Evolutionary conservation across 2,329 filamentous ascomycete genomes (phyloP).

Genomic region (Fusarium phyllophilum): DNA sequence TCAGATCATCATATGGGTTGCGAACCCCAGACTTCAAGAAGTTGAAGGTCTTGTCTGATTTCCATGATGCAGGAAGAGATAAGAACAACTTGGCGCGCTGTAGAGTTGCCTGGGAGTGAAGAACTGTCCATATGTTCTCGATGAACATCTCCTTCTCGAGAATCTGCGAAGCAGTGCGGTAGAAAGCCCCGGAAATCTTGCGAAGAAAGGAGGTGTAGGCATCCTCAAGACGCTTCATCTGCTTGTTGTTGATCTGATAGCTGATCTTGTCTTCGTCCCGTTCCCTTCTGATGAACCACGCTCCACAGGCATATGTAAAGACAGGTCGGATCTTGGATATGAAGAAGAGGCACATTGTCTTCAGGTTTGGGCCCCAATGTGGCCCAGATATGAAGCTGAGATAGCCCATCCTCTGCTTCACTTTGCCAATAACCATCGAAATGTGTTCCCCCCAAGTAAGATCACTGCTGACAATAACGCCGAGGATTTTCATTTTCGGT

Average conservation of each 20-base stretch:
- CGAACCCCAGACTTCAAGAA: background rate
- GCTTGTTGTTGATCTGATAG: background rate
- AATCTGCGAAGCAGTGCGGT: background rate
- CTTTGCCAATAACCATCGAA: background rate
- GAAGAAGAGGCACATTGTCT: constrained; percentile 10
- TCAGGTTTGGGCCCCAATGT: background rate
- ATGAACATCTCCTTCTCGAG: constrained; percentile 16
- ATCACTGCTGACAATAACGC: background rate
- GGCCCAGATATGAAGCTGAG: background rate
- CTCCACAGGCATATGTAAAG: constrained; percentile 9
- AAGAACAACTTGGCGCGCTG: background rate
- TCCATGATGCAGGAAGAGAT: background rate
- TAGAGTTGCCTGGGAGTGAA: background rate
- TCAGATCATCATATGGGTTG: background rate
- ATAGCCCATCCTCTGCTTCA: background rate
- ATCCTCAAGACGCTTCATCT: background rate
- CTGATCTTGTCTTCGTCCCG: background rate
- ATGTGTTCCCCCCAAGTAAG: background rate
- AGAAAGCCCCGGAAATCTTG: background rate
- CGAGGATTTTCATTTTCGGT: background rate
- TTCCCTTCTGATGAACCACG: constrained; percentile 10
- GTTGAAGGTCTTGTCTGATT: background rate
- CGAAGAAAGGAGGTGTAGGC: constrained; percentile 2
- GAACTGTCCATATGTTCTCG: background rate
- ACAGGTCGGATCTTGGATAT: constrained; percentile 14